These are phyloP conservation scores for Lentinula sp. DNA, from an alignment of 768 basidiomycete species.

Conservation along the genomic window DNA sequence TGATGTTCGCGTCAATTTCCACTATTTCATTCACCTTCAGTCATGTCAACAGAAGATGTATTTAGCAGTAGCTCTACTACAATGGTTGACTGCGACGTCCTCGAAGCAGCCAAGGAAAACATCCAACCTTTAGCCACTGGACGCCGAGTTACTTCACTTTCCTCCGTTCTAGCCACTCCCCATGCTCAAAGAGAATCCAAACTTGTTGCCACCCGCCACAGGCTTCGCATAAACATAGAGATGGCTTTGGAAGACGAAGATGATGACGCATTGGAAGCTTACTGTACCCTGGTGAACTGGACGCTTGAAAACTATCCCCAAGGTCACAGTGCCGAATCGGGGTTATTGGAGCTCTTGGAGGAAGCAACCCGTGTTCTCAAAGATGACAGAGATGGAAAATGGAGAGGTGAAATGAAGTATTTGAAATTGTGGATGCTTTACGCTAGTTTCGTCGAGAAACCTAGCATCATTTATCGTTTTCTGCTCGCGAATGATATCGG, in stretches of 20 bases:
- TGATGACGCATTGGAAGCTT: constrained; percentile 81
- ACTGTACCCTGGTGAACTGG: constrained; percentile 84
- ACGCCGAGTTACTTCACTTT: constrained; percentile 73
- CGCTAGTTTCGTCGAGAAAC: constrained; percentile 86
- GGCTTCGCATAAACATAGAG: constrained; percentile 68
- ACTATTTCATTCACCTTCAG: neutral
- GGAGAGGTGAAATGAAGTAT: constrained; percentile 78
- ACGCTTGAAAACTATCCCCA: constrained; percentile 93
- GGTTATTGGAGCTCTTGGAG: constrained; percentile 88
- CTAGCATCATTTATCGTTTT: constrained; percentile 85
- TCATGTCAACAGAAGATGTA: constrained; percentile 28
- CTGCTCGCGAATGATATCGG: constrained; percentile 90
- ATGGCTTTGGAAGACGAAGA: constrained; percentile 77
- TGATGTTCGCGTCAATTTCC: neutral
- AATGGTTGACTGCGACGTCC: constrained; percentile 75
- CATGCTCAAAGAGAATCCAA: constrained; percentile 71
- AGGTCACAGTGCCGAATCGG: constrained; percentile 83
- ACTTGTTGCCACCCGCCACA: constrained; percentile 56
- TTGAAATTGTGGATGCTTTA: constrained; percentile 94
- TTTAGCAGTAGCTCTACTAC: constrained; percentile 33
- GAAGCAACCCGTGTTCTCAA: constrained; percentile 85
- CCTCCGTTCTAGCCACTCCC: constrained; percentile 68
- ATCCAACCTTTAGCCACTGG: constrained; percentile 78
- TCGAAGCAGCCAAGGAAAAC: constrained; percentile 84
- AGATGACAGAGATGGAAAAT: constrained; percentile 65